These are phyloP conservation scores for Nymphaea colorata DNA, from an alignment of 164 flowering plant species.

Conservation along the genomic window DNA sequence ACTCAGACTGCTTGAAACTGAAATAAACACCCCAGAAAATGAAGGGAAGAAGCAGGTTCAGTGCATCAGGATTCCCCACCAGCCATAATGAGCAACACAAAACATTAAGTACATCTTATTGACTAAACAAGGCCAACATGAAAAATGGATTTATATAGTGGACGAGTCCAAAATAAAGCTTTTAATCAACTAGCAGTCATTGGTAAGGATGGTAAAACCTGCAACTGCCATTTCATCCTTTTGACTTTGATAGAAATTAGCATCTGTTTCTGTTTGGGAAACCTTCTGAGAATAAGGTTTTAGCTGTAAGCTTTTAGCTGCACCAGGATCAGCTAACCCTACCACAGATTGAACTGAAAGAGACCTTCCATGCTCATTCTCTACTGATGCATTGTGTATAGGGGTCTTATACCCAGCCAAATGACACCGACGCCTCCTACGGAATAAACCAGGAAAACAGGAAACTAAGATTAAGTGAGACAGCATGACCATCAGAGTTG, in stretches of 20 bases:
- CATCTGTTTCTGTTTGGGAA: not conserved
- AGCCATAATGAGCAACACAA: not conserved
- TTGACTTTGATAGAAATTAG: not conserved
- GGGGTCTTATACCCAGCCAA: not conserved
- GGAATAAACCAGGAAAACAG: not conserved
- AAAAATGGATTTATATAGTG: not conserved
- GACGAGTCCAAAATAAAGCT: not conserved
- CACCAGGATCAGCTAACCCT: not conserved
- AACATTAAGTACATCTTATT: not conserved
- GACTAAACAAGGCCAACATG: not conserved
- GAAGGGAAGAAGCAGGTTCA: too few species aligned
- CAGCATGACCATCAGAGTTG: not conserved
- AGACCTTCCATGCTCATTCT: not conserved
- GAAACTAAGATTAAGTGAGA: not conserved
- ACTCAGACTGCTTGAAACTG: not conserved
- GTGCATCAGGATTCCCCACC: too few species aligned
- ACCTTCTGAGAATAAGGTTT: not conserved
- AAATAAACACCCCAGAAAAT: too few species aligned
- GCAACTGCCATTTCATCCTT: not conserved
- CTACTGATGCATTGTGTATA: too few species aligned
- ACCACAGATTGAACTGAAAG: not conserved
- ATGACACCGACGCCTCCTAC: not conserved
- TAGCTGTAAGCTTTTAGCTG: not conserved
- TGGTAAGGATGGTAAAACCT: not conserved
- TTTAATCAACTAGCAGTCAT: not conserved